These are phyloP conservation scores for Guadua angustifolia DNA, from an alignment of 176 grass and related monocot species.

Conservation along the genomic window DNA sequence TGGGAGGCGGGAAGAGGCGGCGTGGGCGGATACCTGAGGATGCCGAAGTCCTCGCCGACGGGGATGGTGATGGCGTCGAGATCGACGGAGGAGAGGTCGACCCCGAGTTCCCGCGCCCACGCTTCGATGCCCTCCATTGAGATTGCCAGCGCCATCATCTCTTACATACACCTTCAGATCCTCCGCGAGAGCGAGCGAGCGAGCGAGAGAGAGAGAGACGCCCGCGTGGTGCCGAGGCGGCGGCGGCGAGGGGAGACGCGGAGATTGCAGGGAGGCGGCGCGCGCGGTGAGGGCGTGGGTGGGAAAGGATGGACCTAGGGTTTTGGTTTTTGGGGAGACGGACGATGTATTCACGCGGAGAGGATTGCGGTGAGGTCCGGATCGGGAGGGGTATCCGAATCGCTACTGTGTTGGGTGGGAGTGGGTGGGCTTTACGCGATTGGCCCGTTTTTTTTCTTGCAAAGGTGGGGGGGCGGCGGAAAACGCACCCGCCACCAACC, in stretches of 20 bases:
- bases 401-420: too few relatives aligned
- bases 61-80: conserved; percentile 69
- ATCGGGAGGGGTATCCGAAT: too few relatives aligned
- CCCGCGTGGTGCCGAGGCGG: not conserved
- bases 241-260: not conserved
- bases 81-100: conserved; percentile 70
- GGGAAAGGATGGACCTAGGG: not conserved
- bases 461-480: too few relatives aligned
- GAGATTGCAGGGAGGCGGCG: not conserved
- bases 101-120: conserved; percentile 47
- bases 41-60: conserved; percentile 71
- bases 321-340: not conserved
- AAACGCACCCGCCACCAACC: too few relatives aligned
- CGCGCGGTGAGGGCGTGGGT: not conserved
- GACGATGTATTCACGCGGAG: not conserved
- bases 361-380: too few relatives aligned
- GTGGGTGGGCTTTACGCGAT: too few relatives aligned
- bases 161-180: conserved; percentile 32
- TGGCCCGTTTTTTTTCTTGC: too few relatives aligned
- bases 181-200: not conserved
- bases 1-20: not conserved
- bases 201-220: not conserved
- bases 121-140: conserved; percentile 67
- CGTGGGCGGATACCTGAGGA: conserved; percentile 52
- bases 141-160: conserved; percentile 61